Evolutionary conservation across 495 filamentous ascomycete species (phyloP), one percentile per base, ranked within the genome.

Genomic region (Aspergillus cristatus): DNA sequence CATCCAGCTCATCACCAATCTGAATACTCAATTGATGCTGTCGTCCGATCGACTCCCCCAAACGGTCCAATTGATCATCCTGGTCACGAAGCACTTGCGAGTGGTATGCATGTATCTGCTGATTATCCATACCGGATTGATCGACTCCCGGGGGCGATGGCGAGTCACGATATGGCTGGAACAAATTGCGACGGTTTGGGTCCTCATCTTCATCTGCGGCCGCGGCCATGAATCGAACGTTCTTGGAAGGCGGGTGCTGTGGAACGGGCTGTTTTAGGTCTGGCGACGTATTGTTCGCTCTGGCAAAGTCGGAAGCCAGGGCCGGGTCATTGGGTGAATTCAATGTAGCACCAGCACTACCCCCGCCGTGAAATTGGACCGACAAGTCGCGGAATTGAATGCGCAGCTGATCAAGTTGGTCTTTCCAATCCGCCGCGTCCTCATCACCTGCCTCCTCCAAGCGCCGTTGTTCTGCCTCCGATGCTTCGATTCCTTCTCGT

Each of bases 1-100:
- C 78, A 43, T 98, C 91, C 16, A 98, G 67, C 69, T 98, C 91
- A 55, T 97, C 84, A 16, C 91, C 91, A 53, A 98, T 98, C 67
- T 88, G 85, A 54, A 96, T 91, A 47, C 81, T 86, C 47, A 98
- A 68, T 63, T 97, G 86, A 34, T 94, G 73, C 60, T 97, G 91
- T 34, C 90, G 79, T n/a, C 82, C 75, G 47, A 98, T 95, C 38
- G 78, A 85, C 45, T 77, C 76, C 7, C 88, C 86, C 16, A 98
- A 70, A 34, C 74, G 63, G 55, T 97, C 91, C n/a, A 98, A 67
- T 52, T 91, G 86, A 41, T 88, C 84, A 53, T 98, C 91, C 55
- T 97, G 93, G 38, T 96, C 78, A 2, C 72, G 72, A 14, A 98
- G 65, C 12, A 91, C 75, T 30, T 76, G 78, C 11, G 70, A 63